These are phyloP conservation scores for Candida quercuum DNA, from an alignment of 805 yeast species.

Conservation along the genomic window DNA sequence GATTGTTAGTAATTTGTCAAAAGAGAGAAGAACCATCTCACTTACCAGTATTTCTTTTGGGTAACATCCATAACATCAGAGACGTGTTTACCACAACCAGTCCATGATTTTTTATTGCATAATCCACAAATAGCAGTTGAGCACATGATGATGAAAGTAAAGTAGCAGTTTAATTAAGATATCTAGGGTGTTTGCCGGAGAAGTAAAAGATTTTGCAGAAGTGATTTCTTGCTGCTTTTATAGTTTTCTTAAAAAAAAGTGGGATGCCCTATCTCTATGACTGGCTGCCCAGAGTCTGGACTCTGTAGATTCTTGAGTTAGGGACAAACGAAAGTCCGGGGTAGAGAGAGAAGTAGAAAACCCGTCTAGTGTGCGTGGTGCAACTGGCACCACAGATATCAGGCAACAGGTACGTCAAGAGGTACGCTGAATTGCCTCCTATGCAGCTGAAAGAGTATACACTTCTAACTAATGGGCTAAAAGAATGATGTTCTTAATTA, in stretches of 20 bases:
- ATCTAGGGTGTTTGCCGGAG: not conserved
- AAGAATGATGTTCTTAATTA: too few relatives aligned
- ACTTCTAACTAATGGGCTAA: too few relatives aligned
- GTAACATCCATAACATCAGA: slow-evolving; percentile 49
- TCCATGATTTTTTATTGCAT: slow-evolving; percentile 51
- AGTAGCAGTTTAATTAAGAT: not conserved
- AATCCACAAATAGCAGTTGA: slow-evolving; percentile 22
- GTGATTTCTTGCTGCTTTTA: not conserved
- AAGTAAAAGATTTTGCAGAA: not conserved
- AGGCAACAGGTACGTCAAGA: too few relatives aligned
- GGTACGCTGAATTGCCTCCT: too few relatives aligned
- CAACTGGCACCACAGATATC: too few relatives aligned
- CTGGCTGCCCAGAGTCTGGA: too few relatives aligned
- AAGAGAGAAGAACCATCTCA: not conserved
- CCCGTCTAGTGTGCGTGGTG: too few relatives aligned
- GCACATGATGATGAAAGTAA: slow-evolving; percentile 12
- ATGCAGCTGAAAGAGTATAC: too few relatives aligned
- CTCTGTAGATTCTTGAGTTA: too few relatives aligned
- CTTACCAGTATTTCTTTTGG: slow-evolving; percentile 32
- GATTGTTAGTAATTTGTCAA: not conserved
- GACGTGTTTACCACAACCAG: slow-evolving; percentile 58
- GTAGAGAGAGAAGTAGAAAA: too few relatives aligned
- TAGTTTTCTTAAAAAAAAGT: not conserved
- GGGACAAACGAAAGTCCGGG: slow-evolving; percentile 1
- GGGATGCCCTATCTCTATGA: too few relatives aligned